Percentiles rank a stretch among this genome's conserved stretches.
These are phyloP conservation scores for Letharia lupina DNA, from an alignment of 495 filamentous ascomycete species.

Conservation along the genomic window DNA sequence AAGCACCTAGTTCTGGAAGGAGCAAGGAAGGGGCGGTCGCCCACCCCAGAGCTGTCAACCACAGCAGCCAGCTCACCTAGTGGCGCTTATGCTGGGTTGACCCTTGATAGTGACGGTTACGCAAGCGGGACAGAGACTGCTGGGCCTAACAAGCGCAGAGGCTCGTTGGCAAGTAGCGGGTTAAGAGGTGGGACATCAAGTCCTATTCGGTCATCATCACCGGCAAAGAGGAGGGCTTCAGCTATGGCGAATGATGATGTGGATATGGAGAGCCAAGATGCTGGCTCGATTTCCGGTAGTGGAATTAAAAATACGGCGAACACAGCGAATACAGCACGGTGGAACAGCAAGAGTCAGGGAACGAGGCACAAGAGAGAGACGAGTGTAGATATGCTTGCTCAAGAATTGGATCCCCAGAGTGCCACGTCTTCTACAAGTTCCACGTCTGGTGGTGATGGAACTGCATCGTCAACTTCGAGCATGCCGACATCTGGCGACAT, in stretches of 20 bases:
- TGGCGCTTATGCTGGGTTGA: constrained; percentile 63
- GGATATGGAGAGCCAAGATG: constrained; percentile 19
- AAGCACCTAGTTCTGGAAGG: constrained; percentile 20
- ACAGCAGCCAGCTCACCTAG: constrained; percentile 52
- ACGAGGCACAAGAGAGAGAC: constrained; percentile 23
- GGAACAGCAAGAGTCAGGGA: constrained; percentile 15
- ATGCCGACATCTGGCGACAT: constrained; percentile 22
- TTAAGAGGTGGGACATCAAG: constrained; percentile 12
- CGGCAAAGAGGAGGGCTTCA: constrained; percentile 28
- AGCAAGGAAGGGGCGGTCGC: constrained; percentile 20
- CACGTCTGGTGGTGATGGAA: constrained; percentile 13
- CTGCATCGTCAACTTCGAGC: constrained; percentile 19
- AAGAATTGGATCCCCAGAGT: constrained; percentile 18
- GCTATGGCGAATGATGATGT: constrained; percentile 25
- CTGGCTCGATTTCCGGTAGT: not conserved
- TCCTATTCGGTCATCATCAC: constrained; percentile 24
- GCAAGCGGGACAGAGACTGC: constrained; percentile 35
- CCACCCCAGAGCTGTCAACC: constrained; percentile 21
- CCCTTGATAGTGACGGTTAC: constrained; percentile 56
- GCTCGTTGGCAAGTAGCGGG: constrained; percentile 15
- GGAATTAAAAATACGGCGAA: constrained; percentile 6
- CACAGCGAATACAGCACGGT: not conserved
- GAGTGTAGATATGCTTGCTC: constrained; percentile 31
- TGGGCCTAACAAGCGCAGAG: constrained; percentile 14
- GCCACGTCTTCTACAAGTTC: constrained; percentile 20